Evolutionary conservation across 352 stramenopile genomes (phyloP), one percentile per base, ranked within the genome.

Genomic region (Globisporangium alternatum): DNA sequence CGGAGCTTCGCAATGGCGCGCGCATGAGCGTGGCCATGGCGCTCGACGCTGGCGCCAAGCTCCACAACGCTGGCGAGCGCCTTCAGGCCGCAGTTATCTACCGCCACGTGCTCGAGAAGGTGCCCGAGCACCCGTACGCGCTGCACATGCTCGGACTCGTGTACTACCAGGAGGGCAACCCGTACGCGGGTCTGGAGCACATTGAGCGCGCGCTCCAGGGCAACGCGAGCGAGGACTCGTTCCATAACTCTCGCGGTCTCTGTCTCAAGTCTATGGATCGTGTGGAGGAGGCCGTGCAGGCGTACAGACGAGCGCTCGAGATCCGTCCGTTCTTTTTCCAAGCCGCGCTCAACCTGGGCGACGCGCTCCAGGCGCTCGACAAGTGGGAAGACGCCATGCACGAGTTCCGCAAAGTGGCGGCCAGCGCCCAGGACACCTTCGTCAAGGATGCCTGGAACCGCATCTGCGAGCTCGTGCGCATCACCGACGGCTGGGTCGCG

Each of bases 371-470:
- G 56, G 59, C 65, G 7, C 54, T 75, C 19, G 75, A 73, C 10
- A 72, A 89, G 35, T 91, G 78, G 72, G 72, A 88, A 19, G 78
- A 83, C 22, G 80, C 83, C 0, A 57, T 92, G 49, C 67, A 75
- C 19, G 74, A 80, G 44, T 91, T 85, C 52, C 75, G 67, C 22
- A 80, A 76, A 55, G 74, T 88, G 33, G 75, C 78, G 3, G 62
- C 56, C 19, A 73, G 54, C 6, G 41, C 57, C 8, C 47, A 47
- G 15, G 48, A 1, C 5, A 43, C 56, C 3, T 30, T 44, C 1
- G 19, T 75, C 10, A 72, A 77, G 54, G 71, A 83, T 10, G 69
- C 72, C 0, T 51, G 69, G 5, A 75, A 65, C 0, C 81, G 73
- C 56, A 66, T 88, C 31, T 92, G 83, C 31, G 77, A 86, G 43